Percentiles rank a stretch among this genome's conserved stretches.
Conservation (phyloP, 345 rosid species). For the Pelargonium nanum region DNA sequence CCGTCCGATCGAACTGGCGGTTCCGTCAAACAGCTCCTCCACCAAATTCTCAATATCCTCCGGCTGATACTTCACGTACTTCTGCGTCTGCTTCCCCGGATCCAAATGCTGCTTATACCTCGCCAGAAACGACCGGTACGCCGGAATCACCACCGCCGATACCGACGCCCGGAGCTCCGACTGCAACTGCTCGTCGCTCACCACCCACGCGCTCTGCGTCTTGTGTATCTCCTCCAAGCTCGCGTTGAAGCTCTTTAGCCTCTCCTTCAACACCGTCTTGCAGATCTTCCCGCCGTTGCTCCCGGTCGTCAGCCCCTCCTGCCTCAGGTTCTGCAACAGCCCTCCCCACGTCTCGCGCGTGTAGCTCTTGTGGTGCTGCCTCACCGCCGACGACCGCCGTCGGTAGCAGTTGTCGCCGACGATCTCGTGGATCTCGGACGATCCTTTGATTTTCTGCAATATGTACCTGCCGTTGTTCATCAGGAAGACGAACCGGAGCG, state of each 20-base stretch:
- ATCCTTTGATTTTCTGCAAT: constrained; percentile 58
- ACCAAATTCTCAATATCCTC: constrained; percentile 62
- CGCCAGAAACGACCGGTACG: constrained; percentile 66
- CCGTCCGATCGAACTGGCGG: constrained; percentile 40
- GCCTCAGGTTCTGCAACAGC: constrained; percentile 49
- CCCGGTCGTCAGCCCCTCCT: constrained; percentile 53
- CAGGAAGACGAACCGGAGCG: constrained; percentile 57
- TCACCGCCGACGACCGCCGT: constrained; percentile 51
- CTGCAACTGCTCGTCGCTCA: constrained; percentile 73
- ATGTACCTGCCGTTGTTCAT: constrained; percentile 92
- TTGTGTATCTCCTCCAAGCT: constrained; percentile 79
- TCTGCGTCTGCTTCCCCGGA: constrained; percentile 54
- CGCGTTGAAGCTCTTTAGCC: constrained; percentile 59
- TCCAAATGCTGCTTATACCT: constrained; percentile 60
- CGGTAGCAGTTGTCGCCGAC: constrained; percentile 56
- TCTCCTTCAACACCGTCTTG: constrained; percentile 63
- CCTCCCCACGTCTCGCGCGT: constrained; percentile 81
- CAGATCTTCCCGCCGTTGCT: constrained; percentile 38
- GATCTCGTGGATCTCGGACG: constrained; percentile 49
- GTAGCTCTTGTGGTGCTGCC: constrained; percentile 67
- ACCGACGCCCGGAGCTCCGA: constrained; percentile 84
- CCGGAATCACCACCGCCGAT: constrained; percentile 71
- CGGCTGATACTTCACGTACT: constrained; percentile 75
- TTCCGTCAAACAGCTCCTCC: constrained; percentile 81
- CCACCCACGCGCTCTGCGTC: constrained; percentile 84